phyloP scores from a whole-genome alignment of 2,329 filamentous ascomycete species.

The Botryosphaeria agaves region DNA sequence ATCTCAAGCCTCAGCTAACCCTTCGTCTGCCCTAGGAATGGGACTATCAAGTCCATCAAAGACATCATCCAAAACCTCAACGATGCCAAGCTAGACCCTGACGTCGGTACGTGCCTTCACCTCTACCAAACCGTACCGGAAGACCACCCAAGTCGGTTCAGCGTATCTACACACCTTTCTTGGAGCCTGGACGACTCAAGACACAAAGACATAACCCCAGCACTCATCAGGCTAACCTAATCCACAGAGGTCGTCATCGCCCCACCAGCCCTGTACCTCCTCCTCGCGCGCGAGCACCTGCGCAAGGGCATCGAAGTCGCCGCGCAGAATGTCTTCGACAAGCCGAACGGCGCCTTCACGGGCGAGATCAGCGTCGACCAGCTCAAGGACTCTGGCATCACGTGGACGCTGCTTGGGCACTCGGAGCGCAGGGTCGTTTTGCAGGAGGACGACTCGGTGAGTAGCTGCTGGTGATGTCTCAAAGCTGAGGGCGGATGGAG shows the following conservation, averaged over 20 bases:
- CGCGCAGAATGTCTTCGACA: slow-evolving; percentile 94
- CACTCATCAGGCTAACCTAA: slow-evolving; percentile 7
- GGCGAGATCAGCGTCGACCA: slow-evolving; percentile 90
- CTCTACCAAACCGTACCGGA: too few relatives aligned
- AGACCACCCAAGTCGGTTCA: too few relatives aligned
- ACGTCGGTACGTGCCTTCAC: slow-evolving; percentile 52
- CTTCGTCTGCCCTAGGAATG: slow-evolving; percentile 51
- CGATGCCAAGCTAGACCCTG: slow-evolving; percentile 60
- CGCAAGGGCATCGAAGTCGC: slow-evolving; percentile 66
- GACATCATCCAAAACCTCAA: slow-evolving; percentile 83
- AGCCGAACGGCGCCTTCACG: slow-evolving; percentile 91
- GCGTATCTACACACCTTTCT: too few relatives aligned
- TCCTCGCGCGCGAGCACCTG: slow-evolving; percentile 65
- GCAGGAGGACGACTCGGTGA: slow-evolving; percentile 58
- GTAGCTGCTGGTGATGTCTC: slow-evolving; percentile 4
- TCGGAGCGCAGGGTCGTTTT: slow-evolving; percentile 86
- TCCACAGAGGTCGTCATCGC: slow-evolving; percentile 79
- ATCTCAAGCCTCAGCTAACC: slow-evolving; percentile 2
- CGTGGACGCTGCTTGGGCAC: slow-evolving; percentile 87
- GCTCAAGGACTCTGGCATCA: slow-evolving; percentile 74
- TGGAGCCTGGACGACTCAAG: too few relatives aligned
- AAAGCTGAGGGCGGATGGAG: background rate
- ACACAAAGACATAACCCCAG: too few relatives aligned
- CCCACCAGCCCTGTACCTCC: slow-evolving; percentile 79
- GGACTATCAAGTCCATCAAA: slow-evolving; percentile 75